These are phyloP conservation scores for Cryphonectria radicalis DNA, from an alignment of 2,329 filamentous ascomycete genomes.

Conservation along the genomic window DNA sequence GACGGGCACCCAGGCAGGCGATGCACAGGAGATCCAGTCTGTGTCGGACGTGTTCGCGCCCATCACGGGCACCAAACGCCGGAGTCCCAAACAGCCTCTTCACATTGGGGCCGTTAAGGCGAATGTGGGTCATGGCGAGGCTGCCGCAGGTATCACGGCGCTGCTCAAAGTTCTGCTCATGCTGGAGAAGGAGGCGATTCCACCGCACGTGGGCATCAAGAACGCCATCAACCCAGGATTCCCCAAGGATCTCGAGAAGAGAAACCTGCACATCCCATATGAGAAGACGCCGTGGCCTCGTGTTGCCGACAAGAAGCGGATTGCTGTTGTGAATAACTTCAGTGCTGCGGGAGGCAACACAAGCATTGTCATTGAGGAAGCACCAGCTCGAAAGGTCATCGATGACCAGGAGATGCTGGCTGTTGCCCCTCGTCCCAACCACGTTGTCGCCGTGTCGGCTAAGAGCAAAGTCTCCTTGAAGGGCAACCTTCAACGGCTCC, in stretches of 20 bases:
- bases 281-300: slow-evolving; percentile 30
- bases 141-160: slow-evolving; percentile 44
- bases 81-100: slow-evolving; percentile 38
- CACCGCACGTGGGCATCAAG: slow-evolving; percentile 53
- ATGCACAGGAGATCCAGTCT: slow-evolving; percentile 65
- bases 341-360: slow-evolving; percentile 63
- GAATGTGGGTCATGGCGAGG: slow-evolving; percentile 53
- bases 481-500: slow-evolving; percentile 42
- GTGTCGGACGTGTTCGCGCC: slow-evolving; percentile 47
- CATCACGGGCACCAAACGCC: slow-evolving; percentile 30
- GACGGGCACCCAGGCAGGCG: slow-evolving; percentile 69
- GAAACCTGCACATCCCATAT: slow-evolving; percentile 43
- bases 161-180: slow-evolving; percentile 53
- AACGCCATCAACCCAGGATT: slow-evolving; percentile 44
- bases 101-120: slow-evolving; percentile 54
- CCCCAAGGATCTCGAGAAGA: slow-evolving; percentile 40
- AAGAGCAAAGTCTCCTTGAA: slow-evolving; percentile 47
- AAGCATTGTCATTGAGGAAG: slow-evolving; percentile 54
- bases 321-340: slow-evolving; percentile 52
- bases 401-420: not conserved
- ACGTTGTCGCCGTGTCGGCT: slow-evolving; percentile 52
- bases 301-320: not conserved
- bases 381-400: slow-evolving; percentile 34
- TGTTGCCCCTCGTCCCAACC: slow-evolving; percentile 45
- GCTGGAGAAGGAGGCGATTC: slow-evolving; percentile 47